Evolutionary conservation across 768 basidiomycete genomes (phyloP), one percentile per base, ranked within the genome.

Genomic region (Leucosporidium scottii): DNA sequence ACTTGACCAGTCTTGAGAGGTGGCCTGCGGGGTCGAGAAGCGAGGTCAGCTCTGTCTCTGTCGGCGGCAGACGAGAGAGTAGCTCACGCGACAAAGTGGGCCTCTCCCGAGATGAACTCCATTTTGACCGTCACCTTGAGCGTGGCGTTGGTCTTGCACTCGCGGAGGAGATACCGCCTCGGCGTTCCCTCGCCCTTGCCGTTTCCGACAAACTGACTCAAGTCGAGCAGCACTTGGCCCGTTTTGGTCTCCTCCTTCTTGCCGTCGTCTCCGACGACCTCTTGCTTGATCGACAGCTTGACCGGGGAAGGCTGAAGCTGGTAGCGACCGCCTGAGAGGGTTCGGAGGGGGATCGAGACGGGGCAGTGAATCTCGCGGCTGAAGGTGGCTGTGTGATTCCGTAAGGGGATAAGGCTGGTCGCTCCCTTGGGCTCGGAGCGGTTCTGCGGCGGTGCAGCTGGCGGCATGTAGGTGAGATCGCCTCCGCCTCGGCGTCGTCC

Each of bases 91-190:
- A 65, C 47, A 54, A 68, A 75, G 30, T 62, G 36, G 12, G 55
- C 50, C 50, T 73, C 73, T 1, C 73, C 73, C 12, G 70, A 69
- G 9, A 75, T 34, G 64, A 66, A 69, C 30, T 75, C 64, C 69
- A 75, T 68, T 65, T 68, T 74, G 64, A 75, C 71, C n/a, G 69
- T 68, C 20, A 75, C 59, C 23, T 72, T 47, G 3, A 75, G 53
- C 20, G 72, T 67, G 23, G 75, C 70, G 31, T 75, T 75, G 36
- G 72, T 74, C 64, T 71, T 74, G 64, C 75, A 71, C 23, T 67
- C 68, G 49, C 54, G 63, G 8, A 75, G 55, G 23, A 75, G 56
- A 62, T 73, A 74, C 49, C 75, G 0, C 48, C 71, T 60, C 49
- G 75, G 62, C 31, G 55, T 62, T 18, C 49, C 65, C 10, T 61